Percentiles rank a stretch among this genome's conserved stretches.
phyloP scores from a whole-genome alignment of 2,329 filamentous ascomycete genomes.

The Didymellaceae sp. region DNA sequence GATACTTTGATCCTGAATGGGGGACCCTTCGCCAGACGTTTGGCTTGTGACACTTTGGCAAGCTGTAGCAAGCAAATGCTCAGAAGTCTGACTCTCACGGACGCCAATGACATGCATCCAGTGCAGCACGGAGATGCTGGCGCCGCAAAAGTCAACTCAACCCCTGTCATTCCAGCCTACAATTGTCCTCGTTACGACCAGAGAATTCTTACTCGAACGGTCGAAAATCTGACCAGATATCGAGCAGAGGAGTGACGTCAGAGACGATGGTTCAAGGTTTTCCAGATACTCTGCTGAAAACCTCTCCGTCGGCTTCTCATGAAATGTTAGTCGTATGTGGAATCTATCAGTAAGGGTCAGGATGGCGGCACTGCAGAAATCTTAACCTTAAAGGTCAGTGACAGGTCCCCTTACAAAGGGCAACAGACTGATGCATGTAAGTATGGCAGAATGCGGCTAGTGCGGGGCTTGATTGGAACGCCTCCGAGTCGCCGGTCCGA shows the following conservation, averaged over 20 bases:
- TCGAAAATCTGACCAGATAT: too few relatives aligned
- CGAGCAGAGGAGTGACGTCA: constrained; percentile 18
- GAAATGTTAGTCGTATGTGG: too few relatives aligned
- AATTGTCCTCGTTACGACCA: too few relatives aligned
- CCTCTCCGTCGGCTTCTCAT: too few relatives aligned
- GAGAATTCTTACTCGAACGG: too few relatives aligned
- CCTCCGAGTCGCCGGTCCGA: constrained; percentile 27
- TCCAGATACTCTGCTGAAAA: too few relatives aligned
- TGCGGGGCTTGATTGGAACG: constrained; percentile 19
- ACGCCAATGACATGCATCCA: too few relatives aligned
- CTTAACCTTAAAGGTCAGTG: background rate
- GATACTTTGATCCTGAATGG: constrained; percentile 32
- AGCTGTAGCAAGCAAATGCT: background rate
- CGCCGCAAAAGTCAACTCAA: too few relatives aligned
- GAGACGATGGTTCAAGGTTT: too few relatives aligned
- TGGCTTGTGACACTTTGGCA: constrained; percentile 7
- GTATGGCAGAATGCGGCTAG: constrained; percentile 16
- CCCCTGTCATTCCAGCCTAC: too few relatives aligned
- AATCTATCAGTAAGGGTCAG: background rate
- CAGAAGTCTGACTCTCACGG: background rate
- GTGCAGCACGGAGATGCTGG: too few relatives aligned
- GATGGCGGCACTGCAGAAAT: background rate
- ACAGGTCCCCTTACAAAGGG: constrained; percentile 7
- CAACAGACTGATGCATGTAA: constrained; percentile 2
- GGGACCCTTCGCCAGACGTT: constrained; percentile 22